Base-by-base conservation (phyloP, 371 early-diverging fungal genomes). In the Mucor mucedo region DNA sequence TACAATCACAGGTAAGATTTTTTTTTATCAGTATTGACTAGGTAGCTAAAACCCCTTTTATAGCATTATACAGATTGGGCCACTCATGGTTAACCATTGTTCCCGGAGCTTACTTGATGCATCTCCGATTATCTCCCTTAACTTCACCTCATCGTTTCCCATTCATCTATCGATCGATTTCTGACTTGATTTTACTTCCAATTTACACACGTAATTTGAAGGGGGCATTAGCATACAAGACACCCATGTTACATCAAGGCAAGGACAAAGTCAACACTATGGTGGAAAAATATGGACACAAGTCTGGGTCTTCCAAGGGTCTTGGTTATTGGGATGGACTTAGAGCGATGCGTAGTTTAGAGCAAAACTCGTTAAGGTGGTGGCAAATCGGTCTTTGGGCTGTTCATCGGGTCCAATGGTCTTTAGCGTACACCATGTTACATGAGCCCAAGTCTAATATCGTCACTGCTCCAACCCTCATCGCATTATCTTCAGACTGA, bases 71-170 rank as follows among this genome's bases (percentile, higher is more conserved):
- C 55, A 55, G 61, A 5, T 40, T 76, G 30, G 76, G 78, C 3
- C 77, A 82, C 62, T 69, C 72, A 21, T 72, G 71, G 63, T 47
- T 82, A 6, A 67, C 62, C 16, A 70, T 71, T n/a, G 53, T 82
- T 11, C 76, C 79, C 28, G 65, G 71, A 9, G 68, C 82, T 1
- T 14, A 77, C 14, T 3, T 82, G 8, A 67, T 82, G 60, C 82
- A 82, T 49, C 38, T 79, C 4, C 72, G 73, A 14, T 50, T 77
- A 10, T 82, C 82, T 0, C 76, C 79, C 5, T 42, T 72, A 30
- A 76, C 82, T 5, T 79, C 82, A 7, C 82, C 82, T n/a, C 52
- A 76, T 16, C n/a, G 70, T 3, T 68, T 76, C 11, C 82, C 82
- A 5, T 76, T 79, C 45, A 60, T 75, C 29, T 82, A 82, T 48